Percentiles rank a stretch among this genome's conserved stretches.
These are phyloP conservation scores for Plectranthus barbatus DNA, from an alignment of 257 asterid species.

Conservation along the genomic window DNA sequence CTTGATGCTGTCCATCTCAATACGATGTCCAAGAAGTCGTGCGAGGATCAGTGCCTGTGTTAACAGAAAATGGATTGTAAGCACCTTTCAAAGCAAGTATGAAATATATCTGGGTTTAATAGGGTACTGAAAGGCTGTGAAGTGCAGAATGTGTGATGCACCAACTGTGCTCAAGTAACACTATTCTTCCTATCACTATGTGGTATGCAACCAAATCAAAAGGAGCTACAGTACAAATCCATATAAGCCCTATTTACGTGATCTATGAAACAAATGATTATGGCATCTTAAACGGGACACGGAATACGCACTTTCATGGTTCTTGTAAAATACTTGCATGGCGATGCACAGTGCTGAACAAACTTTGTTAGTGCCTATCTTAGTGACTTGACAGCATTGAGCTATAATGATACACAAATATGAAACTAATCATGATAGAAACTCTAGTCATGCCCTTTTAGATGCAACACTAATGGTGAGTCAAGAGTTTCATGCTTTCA, in stretches of 20 bases:
- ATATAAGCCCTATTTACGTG: neutral
- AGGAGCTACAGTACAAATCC: neutral
- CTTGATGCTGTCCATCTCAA: slow-evolving; percentile 64
- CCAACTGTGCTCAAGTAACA: neutral
- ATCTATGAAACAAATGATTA: neutral
- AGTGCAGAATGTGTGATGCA: neutral
- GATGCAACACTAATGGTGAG: neutral
- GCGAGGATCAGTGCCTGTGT: slow-evolving; percentile 84
- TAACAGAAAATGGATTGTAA: slow-evolving; percentile 9
- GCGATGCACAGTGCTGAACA: neutral
- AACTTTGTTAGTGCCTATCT: neutral
- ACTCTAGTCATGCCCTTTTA: neutral
- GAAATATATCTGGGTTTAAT: neutral
- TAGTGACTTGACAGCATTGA: neutral
- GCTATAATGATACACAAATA: neutral
- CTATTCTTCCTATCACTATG: neutral
- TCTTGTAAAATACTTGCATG: neutral
- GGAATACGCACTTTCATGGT: neutral
- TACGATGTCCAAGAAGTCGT: slow-evolving; percentile 76
- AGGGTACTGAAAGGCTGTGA: neutral
- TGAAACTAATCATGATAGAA: neutral
- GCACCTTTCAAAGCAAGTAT: neutral
- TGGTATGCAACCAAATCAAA: neutral
- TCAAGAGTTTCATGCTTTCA: neutral
- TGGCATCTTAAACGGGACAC: neutral